Conservation (phyloP, 257 asterid genomes). For the Thymus mandschuricus region DNA sequence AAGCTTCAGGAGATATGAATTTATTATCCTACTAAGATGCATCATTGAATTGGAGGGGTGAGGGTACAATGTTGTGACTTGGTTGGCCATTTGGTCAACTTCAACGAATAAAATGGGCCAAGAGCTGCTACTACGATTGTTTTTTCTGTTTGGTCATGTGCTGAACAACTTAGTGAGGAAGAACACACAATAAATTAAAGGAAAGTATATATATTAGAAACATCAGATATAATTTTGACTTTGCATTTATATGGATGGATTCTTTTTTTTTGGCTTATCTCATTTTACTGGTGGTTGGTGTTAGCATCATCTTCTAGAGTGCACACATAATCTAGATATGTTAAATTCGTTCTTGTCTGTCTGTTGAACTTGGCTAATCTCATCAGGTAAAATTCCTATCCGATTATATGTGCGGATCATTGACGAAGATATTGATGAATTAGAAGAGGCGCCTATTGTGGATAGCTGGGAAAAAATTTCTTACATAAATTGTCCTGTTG, state of each 20-base stretch:
- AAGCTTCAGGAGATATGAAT: conserved; percentile 5
- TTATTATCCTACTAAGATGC: conserved; percentile 9
- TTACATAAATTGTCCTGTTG: conserved; percentile 85
- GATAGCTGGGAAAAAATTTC: conserved; percentile 87
- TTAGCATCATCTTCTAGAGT: background rate
- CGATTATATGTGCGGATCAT: conserved; percentile 73
- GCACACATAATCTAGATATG: conserved; percentile 8
- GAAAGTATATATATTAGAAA: background rate
- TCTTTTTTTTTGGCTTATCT: background rate
- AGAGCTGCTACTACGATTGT: background rate
- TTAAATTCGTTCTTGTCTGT: conserved; percentile 15
- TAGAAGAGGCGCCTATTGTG: conserved; percentile 61
- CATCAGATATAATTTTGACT: background rate
- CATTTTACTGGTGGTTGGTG: conserved; percentile 22
- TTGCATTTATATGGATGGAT: background rate
- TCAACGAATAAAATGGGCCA: background rate
- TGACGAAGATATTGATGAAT: conserved; percentile 61
- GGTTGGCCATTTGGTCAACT: background rate
- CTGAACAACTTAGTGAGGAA: background rate
- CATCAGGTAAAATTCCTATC: conserved; percentile 85
- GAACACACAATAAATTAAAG: background rate
- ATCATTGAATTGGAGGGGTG: background rate
- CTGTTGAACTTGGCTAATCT: conserved; percentile 28
- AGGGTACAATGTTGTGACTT: background rate
- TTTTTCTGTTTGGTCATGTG: background rate